phyloP scores from a whole-genome alignment of 2,329 filamentous ascomycete species.

The Phaeosphaeriaceae sp. region DNA sequence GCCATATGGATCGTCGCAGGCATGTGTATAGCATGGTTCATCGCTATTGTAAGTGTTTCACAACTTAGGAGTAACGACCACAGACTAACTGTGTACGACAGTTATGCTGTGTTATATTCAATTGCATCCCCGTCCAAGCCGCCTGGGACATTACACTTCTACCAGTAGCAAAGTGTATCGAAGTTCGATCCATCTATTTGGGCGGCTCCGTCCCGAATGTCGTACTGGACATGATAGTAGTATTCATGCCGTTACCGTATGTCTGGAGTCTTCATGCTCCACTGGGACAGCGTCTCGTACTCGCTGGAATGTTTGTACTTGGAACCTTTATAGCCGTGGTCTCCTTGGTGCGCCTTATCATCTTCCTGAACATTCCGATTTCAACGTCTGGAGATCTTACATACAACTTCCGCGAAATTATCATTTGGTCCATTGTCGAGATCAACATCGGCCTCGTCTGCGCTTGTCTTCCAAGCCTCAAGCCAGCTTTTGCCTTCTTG shows the following conservation, averaged over 20 bases:
- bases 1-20: slow-evolving; percentile 15
- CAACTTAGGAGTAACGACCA: too few species aligned
- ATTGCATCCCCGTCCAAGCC: slow-evolving; percentile 25
- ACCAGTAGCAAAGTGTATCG: slow-evolving; percentile 24
- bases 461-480: slow-evolving; percentile 28
- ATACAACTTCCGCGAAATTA: slow-evolving; percentile 36
- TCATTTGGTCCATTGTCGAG: slow-evolving; percentile 29
- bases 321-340: slow-evolving; percentile 33
- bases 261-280: slow-evolving; percentile 32
- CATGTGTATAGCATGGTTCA: slow-evolving; percentile 25
- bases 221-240: slow-evolving; percentile 27
- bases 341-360: slow-evolving; percentile 27
- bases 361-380: slow-evolving; percentile 31
- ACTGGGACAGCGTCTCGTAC: slow-evolving; percentile 27
- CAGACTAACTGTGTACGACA: slow-evolving; percentile 1
- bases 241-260: slow-evolving; percentile 33
- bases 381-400: slow-evolving; percentile 23
- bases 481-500: slow-evolving; percentile 21
- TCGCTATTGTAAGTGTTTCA: slow-evolving; percentile 18
- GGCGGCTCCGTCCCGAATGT: slow-evolving; percentile 34
- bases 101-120: slow-evolving; percentile 26
- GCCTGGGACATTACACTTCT: slow-evolving; percentile 30
- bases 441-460: neutral
- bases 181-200: slow-evolving; percentile 23
- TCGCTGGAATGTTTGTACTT: slow-evolving; percentile 31